A percentile compares a stretch with the other conserved stretches of the same genome.
phyloP scores from a whole-genome alignment of 2,329 filamentous ascomycete species.

The Tolypocladium endophyticum region DNA sequence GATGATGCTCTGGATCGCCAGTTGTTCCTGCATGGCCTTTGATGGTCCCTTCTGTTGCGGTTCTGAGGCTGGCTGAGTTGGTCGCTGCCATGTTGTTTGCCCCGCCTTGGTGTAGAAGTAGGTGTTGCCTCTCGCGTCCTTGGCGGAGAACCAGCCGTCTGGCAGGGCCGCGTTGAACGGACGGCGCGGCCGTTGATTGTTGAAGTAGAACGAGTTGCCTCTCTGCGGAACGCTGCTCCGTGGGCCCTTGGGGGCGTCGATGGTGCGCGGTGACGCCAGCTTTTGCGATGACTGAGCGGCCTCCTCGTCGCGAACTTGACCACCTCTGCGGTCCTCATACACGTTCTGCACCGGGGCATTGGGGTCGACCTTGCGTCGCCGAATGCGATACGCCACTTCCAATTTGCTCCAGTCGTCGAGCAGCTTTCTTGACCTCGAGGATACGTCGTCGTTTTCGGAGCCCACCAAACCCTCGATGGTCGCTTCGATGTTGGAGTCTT shows the following conservation, averaged over 20 bases:
- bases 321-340: conserved; percentile 50
- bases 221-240: conserved; percentile 49
- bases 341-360: conserved; percentile 46
- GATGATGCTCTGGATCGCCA: conserved; percentile 74
- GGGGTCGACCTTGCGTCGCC: conserved; percentile 74
- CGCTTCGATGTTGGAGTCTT: conserved; percentile 87
- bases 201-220: conserved; percentile 39
- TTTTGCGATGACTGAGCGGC: conserved; percentile 25
- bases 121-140: conserved; percentile 56
- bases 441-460: conserved; percentile 65
- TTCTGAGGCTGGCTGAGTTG: conserved; percentile 58
- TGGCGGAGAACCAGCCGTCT: conserved; percentile 75
- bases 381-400: conserved; percentile 86
- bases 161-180: conserved; percentile 52
- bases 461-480: conserved; percentile 59
- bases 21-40: conserved; percentile 51
- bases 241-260: conserved; percentile 46
- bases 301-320: conserved; percentile 31
- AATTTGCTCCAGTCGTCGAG: conserved; percentile 82
- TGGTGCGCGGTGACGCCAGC: conserved; percentile 30
- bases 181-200: conserved; percentile 40
- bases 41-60: conserved; percentile 54
- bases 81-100: conserved; percentile 71
- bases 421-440: conserved; percentile 58
- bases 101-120: conserved; percentile 83